Conservation (phyloP, 306 rosid genomes). For the Purshia tridentata region DNA sequence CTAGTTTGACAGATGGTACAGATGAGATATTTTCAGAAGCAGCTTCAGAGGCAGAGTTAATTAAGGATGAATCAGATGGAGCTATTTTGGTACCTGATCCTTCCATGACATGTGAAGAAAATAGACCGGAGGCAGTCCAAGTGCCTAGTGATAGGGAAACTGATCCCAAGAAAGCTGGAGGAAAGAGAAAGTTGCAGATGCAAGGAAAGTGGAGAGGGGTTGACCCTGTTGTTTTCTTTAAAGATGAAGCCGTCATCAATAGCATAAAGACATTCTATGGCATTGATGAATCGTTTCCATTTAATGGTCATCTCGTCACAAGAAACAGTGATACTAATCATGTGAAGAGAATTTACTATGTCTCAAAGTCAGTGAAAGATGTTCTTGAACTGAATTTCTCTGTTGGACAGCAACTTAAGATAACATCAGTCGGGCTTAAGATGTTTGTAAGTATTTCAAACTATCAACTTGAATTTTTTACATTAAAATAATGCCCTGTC, state of each 20-base stretch:
- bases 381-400: slow-evolving; percentile 83
- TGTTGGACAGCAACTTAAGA: slow-evolving; percentile 92
- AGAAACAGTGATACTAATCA: slow-evolving; percentile 72
- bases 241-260: slow-evolving; percentile 62
- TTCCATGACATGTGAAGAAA: slow-evolving; percentile 35
- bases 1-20: slow-evolving; percentile 39
- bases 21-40: slow-evolving; percentile 39
- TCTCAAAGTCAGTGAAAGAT: slow-evolving; percentile 84
- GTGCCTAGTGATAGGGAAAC: slow-evolving; percentile 35
- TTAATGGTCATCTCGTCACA: slow-evolving; percentile 74
- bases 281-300: slow-evolving; percentile 69
- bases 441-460: slow-evolving; percentile 83
- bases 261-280: slow-evolving; percentile 87
- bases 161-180: slow-evolving; percentile 40
- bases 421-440: slow-evolving; percentile 87
- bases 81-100: slow-evolving; percentile 38
- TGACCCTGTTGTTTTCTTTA: slow-evolving; percentile 88
- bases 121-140: slow-evolving; percentile 37
- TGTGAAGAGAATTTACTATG: slow-evolving; percentile 87
- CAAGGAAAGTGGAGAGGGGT: slow-evolving; percentile 99
- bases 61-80: slow-evolving; percentile 39
- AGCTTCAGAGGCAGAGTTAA: slow-evolving; percentile 49
- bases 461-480: slow-evolving; percentile 13
- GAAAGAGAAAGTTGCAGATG: slow-evolving; percentile 69
- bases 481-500: neutral